These are phyloP conservation scores for Fusarium guadeloupense DNA, from an alignment of 2,329 filamentous ascomycete species.

Conservation along the genomic window DNA sequence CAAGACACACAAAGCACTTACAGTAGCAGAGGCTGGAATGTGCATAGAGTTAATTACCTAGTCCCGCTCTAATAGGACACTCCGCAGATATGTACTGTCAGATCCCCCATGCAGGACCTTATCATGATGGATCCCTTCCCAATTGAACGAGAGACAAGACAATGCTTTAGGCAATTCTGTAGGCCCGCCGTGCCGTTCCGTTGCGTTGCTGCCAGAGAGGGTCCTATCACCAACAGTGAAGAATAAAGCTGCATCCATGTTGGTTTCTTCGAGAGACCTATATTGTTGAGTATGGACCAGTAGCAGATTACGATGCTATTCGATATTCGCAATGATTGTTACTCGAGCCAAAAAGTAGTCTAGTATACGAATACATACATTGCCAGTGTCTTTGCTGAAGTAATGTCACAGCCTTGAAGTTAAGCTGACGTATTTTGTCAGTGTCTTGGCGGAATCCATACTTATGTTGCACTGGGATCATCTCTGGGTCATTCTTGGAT, in stretches of 20 bases:
- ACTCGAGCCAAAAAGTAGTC: no score
- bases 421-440: conserved; percentile 32
- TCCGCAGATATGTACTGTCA: conserved; percentile 39
- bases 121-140: conserved; percentile 33
- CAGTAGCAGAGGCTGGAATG: conserved; percentile 3
- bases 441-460: conserved; percentile 16
- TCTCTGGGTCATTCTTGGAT: conserved; percentile 27
- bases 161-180: conserved; percentile 23
- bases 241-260: conserved; percentile 10
- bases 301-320: not conserved
- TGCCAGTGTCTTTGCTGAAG: not conserved
- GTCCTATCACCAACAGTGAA: conserved; percentile 12
- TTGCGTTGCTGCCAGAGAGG: conserved; percentile 23
- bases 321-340: not conserved
- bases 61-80: conserved; percentile 35
- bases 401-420: not conserved
- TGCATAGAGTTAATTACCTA: conserved; percentile 18
- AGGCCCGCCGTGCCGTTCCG: conserved; percentile 10
- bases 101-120: conserved; percentile 45
- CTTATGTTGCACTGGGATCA: conserved; percentile 7
- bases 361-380: not conserved
- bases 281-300: not conserved
- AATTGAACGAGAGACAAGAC: conserved; percentile 14
- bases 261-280: not conserved
- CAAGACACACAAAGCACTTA: conserved; percentile 12